Evolutionary conservation across 441 rosid genomes (phyloP), one percentile per base, ranked within the genome.

Genomic region (Theobroma grandiflorum): DNA sequence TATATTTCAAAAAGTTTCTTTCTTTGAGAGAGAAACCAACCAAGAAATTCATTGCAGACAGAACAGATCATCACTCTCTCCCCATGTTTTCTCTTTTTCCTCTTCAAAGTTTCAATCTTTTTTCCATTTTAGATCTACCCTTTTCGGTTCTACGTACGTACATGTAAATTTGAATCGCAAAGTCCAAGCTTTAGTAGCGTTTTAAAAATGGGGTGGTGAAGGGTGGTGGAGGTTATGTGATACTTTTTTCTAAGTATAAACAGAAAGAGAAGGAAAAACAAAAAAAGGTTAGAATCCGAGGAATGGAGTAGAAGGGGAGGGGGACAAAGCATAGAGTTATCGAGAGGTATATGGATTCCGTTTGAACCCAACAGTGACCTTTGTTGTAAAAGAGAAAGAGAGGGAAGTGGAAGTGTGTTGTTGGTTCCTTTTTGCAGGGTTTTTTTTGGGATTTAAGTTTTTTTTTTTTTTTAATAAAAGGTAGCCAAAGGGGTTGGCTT

Each of bases 351-450:
- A 59, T n/a, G 76, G 87, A 79, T 81, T 81, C 87, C 80, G 80
- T 87, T 89, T 85, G 86, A 85, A 89, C 87, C 83, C 81, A 82
- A 89, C 82, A 90, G 90, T 85, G 52, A 35, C 40, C 45, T 75
- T 62, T 31, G 81, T 79, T 45, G 58, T 50, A 74, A 82, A 72
- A 66, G 61, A 49, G 67, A 74, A 57, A 77, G 78, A 61, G 82
- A 55, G 79, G 77, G 78, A 45, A 76, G 70, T 50, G 73, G 67
- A 68, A 85, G 74, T 50, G 70, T 26, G 31, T 26, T 26, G 31
- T 74, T 59, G 11, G 37, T 69, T 72, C 72, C 84, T 76, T 75
- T 64, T 68, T 79, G 66, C 76, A 80, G 75, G 85, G 78, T 4
- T 81, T 72, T 81, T 31, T 81, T 55, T 68, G n/a, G n/a, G n/a